These are phyloP conservation scores for Stephanodiscus triporus DNA, from an alignment of 108 stramenopile species.

Conservation along the genomic window DNA sequence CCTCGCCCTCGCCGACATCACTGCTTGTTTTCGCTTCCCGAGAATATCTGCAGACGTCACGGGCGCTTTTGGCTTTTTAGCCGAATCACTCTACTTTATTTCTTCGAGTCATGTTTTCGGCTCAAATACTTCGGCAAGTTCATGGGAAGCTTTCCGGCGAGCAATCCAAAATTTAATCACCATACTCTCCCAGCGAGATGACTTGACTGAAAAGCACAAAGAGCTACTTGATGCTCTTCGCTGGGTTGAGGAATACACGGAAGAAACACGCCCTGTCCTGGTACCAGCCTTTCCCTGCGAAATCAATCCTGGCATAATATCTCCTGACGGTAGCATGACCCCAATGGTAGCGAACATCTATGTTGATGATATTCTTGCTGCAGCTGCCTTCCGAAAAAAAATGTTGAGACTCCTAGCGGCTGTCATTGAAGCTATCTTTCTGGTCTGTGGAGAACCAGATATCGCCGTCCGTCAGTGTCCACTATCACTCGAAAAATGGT, in stretches of 20 bases:
- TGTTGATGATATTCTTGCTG: background rate
- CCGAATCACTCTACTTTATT: background rate
- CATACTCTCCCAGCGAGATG: background rate
- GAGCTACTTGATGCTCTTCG: background rate
- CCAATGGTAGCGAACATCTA: background rate
- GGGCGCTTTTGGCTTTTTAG: background rate
- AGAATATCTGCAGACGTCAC: background rate
- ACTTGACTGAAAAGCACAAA: background rate
- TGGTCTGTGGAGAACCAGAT: no score
- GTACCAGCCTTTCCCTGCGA: background rate
- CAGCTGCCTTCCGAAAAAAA: no score
- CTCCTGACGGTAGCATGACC: background rate
- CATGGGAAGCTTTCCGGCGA: constrained; percentile 1
- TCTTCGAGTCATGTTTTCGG: background rate
- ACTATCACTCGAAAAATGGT: no score
- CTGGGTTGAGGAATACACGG: background rate
- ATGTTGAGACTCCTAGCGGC: no score
- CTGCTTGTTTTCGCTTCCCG: constrained; percentile 2
- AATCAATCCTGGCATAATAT: background rate
- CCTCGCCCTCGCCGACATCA: constrained; percentile 1
- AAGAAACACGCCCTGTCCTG: background rate
- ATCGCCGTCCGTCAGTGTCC: no score
- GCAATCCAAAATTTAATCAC: background rate
- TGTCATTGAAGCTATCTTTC: constrained; percentile 6
- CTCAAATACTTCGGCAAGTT: background rate